Percentiles rank a stretch among this genome's conserved stretches.
Conservation (phyloP, 148 eudicot genomes). For the Chenopodium suecicum region DNA sequence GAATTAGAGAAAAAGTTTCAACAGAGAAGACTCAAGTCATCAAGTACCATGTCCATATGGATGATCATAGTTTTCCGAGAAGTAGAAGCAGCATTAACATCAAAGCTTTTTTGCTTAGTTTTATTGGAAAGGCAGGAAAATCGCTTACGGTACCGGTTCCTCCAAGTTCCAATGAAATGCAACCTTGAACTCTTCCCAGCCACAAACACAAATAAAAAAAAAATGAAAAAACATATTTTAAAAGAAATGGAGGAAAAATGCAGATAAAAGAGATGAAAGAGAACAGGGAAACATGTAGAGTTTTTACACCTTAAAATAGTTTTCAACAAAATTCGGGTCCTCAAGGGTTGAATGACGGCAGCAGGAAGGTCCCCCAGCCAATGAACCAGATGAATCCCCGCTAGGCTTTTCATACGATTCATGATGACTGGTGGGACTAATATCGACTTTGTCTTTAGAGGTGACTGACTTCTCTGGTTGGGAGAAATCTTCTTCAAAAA, state of each 20-base stretch:
- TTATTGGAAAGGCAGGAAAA: constrained; percentile 45
- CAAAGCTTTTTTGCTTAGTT: constrained; percentile 31
- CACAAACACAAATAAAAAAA: constrained; percentile 13
- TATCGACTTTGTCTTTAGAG: constrained; percentile 26
- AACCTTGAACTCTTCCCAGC: constrained; percentile 80
- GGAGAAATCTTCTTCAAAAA: constrained; percentile 26
- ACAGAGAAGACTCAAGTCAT: neutral
- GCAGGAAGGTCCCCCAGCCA: constrained; percentile 33
- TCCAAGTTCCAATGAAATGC: constrained; percentile 97
- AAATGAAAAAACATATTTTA: neutral
- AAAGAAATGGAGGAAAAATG: too few species aligned
- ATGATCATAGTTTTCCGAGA: constrained; percentile 47
- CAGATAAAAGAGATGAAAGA: neutral
- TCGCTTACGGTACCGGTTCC: constrained; percentile 88
- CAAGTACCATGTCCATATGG: constrained; percentile 89
- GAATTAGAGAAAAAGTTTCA: neutral
- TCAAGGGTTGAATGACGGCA: constrained; percentile 62
- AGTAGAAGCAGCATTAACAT: constrained; percentile 32
- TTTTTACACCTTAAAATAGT: constrained; percentile 77
- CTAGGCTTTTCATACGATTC: constrained; percentile 23
- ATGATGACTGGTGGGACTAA: constrained; percentile 28
- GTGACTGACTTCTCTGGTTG: constrained; percentile 32
- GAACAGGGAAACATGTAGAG: neutral
- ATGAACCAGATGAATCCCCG: constrained; percentile 45
- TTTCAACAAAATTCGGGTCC: constrained; percentile 92